Evolutionary conservation across 75 land plant genomes (phyloP).

Genomic region (Cunninghamia lanceolata): DNA sequence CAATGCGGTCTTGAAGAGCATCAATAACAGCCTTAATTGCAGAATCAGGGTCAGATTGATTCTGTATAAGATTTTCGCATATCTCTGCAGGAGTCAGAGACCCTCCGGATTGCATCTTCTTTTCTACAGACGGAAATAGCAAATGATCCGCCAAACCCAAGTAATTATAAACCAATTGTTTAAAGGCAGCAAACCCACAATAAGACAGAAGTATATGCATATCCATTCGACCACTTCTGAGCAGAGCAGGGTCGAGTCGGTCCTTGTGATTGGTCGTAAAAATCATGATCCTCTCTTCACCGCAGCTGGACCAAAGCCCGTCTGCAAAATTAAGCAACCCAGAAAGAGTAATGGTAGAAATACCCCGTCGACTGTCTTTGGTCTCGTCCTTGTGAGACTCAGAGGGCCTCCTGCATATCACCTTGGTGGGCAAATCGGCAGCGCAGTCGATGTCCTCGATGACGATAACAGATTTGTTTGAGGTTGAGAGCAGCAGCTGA

Average conservation of each 20-base stretch:
- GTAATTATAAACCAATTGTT: conserved; percentile 60
- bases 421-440: conserved; percentile 38
- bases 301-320: conserved; percentile 81
- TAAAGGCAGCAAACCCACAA: conserved; percentile 58
- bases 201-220: conserved; percentile 67
- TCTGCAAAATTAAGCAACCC: conserved; percentile 81
- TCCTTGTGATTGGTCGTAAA: conserved; percentile 79
- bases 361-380: conserved; percentile 16
- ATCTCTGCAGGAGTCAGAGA: conserved; percentile 64
- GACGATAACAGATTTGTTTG: conserved; percentile 66
- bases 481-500: conserved; percentile 56
- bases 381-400: conserved; percentile 16
- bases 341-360: conserved; percentile 47
- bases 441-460: conserved; percentile 86
- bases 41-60: conserved; percentile 23
- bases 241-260: conserved; percentile 69
- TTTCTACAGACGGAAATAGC: conserved; percentile 32
- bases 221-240: conserved; percentile 78
- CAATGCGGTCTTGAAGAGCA: background rate
- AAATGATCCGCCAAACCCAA: conserved; percentile 36
- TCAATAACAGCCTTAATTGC: conserved; percentile 27
- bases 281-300: conserved; percentile 59
- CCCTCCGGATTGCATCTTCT: conserved; percentile 38
- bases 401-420: conserved; percentile 17
- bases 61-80: conserved; percentile 49